Evolutionary conservation across 1,139 yeast species (phyloP), one percentile per base, ranked within the genome.

Genomic region (Blastobotrys niveus): DNA sequence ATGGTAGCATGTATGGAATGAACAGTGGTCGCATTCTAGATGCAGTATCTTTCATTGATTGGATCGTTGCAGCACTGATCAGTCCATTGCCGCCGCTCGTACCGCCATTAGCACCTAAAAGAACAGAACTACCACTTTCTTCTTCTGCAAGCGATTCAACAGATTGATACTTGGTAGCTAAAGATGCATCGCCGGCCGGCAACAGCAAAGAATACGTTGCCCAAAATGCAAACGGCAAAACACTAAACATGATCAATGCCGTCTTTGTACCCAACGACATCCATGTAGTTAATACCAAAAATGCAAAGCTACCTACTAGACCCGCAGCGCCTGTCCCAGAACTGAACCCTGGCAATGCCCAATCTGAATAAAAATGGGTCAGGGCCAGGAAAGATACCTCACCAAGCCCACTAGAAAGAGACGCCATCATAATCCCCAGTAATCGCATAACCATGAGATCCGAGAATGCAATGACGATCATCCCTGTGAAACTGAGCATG

Each of bases 321-420:
- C 97, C 97, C 0, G 98, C 97, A 10, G 87, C 94, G 0, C 97
- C 97, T 0, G 97, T 91, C 0, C 98, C 98, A 12, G 88, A 76
- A 30, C 95, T 83, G 76, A 93, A 91, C 0, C 95, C 96, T 40
- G 84, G 80, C 38, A 91, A 70, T 2, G 95, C 73, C 17, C 65
- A 60, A 27, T 73, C 72, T 17, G 71, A 71, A 51, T 67, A 67
- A 45, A 57, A 65, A 60, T 87, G 95, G 0, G 96, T 85, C 61
- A 91, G 67, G 60, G 85, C 95, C 40, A 91, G 65, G 53, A 89
- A 91, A 0, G 96, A 84, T 15, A 85, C 71, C 59, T 91, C 98
- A 0, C 98, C 98, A 22, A 88, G 65, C 0, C 97, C 97, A 0
- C 95, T 82, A 14, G 95, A 82, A 5, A 79, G 58, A 1, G 95